Evolutionary conservation across 2,329 filamentous ascomycete genomes (phyloP), one percentile per base, ranked within the genome.

Genomic region (Fusarium sp.): DNA sequence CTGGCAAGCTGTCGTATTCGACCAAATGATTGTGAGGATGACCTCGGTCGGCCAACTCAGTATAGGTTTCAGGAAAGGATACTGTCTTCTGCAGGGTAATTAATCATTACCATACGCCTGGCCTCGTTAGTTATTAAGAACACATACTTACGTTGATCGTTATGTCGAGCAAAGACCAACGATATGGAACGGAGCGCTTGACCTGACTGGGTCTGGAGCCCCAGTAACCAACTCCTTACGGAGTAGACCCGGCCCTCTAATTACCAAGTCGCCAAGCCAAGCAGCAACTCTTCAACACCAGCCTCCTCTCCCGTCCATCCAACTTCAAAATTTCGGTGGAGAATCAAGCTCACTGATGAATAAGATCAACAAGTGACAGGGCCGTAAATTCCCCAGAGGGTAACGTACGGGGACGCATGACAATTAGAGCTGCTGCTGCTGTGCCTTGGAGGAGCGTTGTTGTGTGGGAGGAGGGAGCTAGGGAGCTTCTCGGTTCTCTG

Each of bases 241-340:
- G n/a, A n/a, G n/a, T n/a, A 48, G 39, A n/a, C 15, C 33, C 17
- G 33, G 33, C 33, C 17, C 40, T 52, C 45, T 20, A 22, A 22
- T 22, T 22, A 20, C 62, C 62, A 66, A 62, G 50, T 33, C 52
- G 60, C 60, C 56, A 50, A 56, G 60, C 50, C 51, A 50, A 37
- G 33, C 33, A n/a, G 33, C 9, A 52, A 60, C 50, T 46, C 44
- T 49, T 30, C 27, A 53, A 35, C 47, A 44, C 58, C 63, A 65
- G 33, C 54, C 60, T 56, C 54, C 54, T 32, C 50, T 46, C 33
- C 50, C 32, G 40, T 39, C 51, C 57, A 64, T 68, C 47, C 52
- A 62, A 62, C 65, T 51, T 62, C 46, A 35, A 52, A 44, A n/a
- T 48, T 62, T 66, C 43, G 52, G 65, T 68, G 61, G 65, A 68